These are phyloP conservation scores for Amanita thiersii DNA, from an alignment of 768 basidiomycete genomes.

Conservation along the genomic window DNA sequence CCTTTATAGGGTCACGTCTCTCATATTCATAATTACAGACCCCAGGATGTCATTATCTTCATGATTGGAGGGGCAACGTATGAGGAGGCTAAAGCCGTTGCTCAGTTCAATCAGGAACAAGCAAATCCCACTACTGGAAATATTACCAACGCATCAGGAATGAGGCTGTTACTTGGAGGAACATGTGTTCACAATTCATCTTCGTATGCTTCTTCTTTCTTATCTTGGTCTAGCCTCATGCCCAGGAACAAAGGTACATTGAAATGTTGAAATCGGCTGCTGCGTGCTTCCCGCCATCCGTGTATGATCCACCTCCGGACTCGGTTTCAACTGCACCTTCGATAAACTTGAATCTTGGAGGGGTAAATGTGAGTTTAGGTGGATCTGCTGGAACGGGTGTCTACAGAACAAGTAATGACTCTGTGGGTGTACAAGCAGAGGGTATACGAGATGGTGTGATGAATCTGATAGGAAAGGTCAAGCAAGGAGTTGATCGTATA, in stretches of 20 bases:
- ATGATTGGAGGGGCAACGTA: slow-evolving; percentile 96
- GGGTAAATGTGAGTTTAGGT: slow-evolving; percentile 91
- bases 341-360: slow-evolving; percentile 88
- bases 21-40: slow-evolving; percentile 34
- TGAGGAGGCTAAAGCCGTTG: slow-evolving; percentile 83
- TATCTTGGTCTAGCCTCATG: slow-evolving; percentile 7
- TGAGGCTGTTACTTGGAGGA: slow-evolving; percentile 82
- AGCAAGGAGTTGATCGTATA: slow-evolving; percentile 72
- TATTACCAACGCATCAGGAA: slow-evolving; percentile 46
- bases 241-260: slow-evolving; percentile 50
- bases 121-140: slow-evolving; percentile 37
- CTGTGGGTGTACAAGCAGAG: slow-evolving; percentile 71
- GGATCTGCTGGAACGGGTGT: slow-evolving; percentile 77
- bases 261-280: slow-evolving; percentile 82
- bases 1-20: background rate
- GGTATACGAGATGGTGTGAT: slow-evolving; percentile 85
- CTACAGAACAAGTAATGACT: slow-evolving; percentile 74
- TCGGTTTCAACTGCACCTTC: slow-evolving; percentile 65
- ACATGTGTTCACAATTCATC: slow-evolving; percentile 94
- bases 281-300: slow-evolving; percentile 48
- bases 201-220: slow-evolving; percentile 41
- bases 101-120: slow-evolving; percentile 81
- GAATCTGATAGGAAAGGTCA: slow-evolving; percentile 83
- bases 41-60: slow-evolving; percentile 95
- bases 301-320: slow-evolving; percentile 73